Evolutionary conservation across 1,139 yeast genomes (phyloP).

Genomic region (Geotrichum bryndzae): DNA sequence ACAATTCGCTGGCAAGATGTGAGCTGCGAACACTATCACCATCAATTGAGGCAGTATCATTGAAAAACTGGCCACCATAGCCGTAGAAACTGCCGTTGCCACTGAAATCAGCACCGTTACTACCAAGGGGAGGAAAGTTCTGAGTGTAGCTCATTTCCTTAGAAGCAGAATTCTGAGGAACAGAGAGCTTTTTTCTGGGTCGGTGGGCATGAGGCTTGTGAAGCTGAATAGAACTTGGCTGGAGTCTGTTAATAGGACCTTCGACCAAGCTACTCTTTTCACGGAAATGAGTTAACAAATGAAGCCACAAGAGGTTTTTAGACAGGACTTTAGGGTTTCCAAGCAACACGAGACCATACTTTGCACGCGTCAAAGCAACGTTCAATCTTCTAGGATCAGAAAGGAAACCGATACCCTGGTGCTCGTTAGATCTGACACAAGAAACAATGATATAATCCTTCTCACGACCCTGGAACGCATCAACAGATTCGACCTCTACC

Average conservation of each 20-base stretch:
- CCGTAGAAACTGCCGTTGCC: not conserved
- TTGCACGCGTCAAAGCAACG: conserved; percentile 89
- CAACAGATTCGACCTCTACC: conserved; percentile 88
- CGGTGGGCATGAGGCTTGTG: conserved; percentile 21
- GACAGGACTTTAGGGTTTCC: conserved; percentile 82
- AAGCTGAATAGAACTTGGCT: conserved; percentile 56
- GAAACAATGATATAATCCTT: conserved; percentile 84
- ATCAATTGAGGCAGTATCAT: conserved; percentile 10
- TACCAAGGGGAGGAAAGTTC: conserved; percentile 7
- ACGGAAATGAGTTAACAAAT: conserved; percentile 68
- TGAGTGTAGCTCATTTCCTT: not conserved
- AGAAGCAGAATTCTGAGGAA: not conserved
- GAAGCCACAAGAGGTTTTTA: conserved; percentile 72
- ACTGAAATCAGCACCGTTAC: not conserved
- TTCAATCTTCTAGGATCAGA: conserved; percentile 86
- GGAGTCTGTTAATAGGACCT: conserved; percentile 81
- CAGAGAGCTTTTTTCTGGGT: not conserved
- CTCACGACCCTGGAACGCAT: conserved; percentile 95
- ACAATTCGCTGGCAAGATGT: conserved; percentile 11
- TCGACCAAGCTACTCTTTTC: conserved; percentile 86
- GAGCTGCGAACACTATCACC: conserved; percentile 13
- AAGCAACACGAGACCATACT: conserved; percentile 71
- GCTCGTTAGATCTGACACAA: conserved; percentile 87
- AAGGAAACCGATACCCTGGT: conserved; percentile 77
- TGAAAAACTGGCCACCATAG: conserved; percentile 9